Evolutionary conservation across 2,329 filamentous ascomycete species (phyloP).

Genomic region (Neonectria punicea): DNA sequence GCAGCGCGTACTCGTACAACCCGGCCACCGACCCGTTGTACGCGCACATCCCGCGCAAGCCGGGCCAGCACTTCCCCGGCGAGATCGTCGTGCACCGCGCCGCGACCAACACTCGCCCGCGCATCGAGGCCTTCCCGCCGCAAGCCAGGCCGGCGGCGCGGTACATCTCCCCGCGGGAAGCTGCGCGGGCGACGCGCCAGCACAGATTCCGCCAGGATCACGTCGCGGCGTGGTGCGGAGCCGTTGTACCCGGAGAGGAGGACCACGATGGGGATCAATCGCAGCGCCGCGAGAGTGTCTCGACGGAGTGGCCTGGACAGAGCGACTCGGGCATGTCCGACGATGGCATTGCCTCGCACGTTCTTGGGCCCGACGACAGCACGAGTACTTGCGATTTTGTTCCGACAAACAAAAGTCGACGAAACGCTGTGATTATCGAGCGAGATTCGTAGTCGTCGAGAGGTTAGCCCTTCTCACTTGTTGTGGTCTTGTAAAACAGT

Average conservation of each 20-base stretch:
- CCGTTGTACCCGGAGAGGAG: not conserved
- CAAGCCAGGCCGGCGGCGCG: not conserved
- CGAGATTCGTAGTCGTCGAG: not conserved
- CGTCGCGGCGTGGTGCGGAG: not conserved
- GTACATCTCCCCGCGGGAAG: not conserved
- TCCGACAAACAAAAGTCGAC: not conserved
- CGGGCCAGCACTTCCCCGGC: constrained; percentile 15
- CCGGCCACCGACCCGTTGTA: constrained; percentile 30
- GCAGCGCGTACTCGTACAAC: constrained; percentile 19
- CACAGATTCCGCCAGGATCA: not conserved
- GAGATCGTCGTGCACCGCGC: constrained; percentile 29
- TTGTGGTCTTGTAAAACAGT: not conserved
- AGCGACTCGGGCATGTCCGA: not conserved
- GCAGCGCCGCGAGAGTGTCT: not conserved
- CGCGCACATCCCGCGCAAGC: constrained; percentile 25
- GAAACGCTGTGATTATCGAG: not conserved
- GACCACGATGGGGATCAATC: not conserved
- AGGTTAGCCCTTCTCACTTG: not conserved
- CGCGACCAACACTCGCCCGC: not conserved
- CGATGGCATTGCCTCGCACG: not conserved
- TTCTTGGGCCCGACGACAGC: constrained; percentile 7
- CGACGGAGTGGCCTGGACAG: not conserved
- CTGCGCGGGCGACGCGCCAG: not conserved
- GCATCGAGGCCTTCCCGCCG: not conserved
- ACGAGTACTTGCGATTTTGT: not conserved